Conservation (phyloP, 306 rosid genomes). For the Senna tora region DNA sequence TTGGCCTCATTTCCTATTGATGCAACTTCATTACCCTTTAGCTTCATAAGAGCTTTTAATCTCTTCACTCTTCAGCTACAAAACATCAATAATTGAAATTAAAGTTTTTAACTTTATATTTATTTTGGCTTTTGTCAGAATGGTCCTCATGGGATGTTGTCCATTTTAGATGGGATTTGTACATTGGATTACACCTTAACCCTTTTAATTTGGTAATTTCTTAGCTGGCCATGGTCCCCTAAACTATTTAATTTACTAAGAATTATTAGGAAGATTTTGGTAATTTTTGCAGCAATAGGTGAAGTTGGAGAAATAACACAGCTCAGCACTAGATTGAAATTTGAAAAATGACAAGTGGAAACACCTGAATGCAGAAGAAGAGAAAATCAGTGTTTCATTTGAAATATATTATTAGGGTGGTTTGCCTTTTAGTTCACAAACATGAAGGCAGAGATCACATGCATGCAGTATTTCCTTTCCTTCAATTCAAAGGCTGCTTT, state of each 20-base stretch:
- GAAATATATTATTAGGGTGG: conserved; percentile 21
- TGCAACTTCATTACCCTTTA: conserved; percentile 23
- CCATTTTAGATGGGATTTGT: conserved; percentile 31
- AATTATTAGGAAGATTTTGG: conserved; percentile 6
- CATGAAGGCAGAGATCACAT: conserved; percentile 43
- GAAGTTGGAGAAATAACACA: conserved; percentile 23
- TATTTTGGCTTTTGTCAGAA: background rate
- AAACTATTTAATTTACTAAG: background rate
- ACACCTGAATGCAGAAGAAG: conserved; percentile 32
- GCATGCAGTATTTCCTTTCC: conserved; percentile 24
- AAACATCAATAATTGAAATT: conserved; percentile 35
- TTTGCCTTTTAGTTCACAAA: conserved; percentile 36
- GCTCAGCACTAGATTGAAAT: background rate
- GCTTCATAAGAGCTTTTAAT: background rate
- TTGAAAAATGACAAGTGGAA: conserved; percentile 28
- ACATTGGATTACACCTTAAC: background rate
- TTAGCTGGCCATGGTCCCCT: conserved; percentile 26
- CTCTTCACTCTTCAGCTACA: conserved; percentile 13
- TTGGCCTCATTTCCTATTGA: conserved; percentile 31
- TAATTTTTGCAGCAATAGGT: conserved; percentile 23
- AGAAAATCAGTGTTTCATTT: conserved; percentile 35
- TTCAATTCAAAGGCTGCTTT: conserved; percentile 24
- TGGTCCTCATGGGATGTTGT: conserved; percentile 35
- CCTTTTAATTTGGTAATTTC: conserved; percentile 21
- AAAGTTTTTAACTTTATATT: conserved; percentile 17